Evolutionary conservation across 495 filamentous ascomycete genomes (phyloP).

Genomic region (Rostrohypoxylon terebratum): DNA sequence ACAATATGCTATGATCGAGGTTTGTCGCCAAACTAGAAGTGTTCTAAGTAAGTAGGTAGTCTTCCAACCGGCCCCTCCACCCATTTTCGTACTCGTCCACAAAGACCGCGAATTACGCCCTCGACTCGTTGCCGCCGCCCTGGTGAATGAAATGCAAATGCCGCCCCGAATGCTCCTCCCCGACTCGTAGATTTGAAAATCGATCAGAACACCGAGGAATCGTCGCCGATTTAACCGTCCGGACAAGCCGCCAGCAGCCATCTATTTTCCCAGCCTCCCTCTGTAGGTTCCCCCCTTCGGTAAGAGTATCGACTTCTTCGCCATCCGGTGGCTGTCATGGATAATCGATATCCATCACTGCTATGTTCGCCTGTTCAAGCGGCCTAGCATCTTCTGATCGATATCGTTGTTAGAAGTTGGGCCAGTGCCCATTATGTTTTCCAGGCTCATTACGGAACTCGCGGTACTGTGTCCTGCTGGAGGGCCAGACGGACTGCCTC

Average conservation of each 20-base stretch:
- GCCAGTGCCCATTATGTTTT: conserved; percentile 54
- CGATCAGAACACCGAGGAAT: conserved; percentile 37
- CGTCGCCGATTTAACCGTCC: conserved; percentile 26
- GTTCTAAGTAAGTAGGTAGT: conserved; percentile 36
- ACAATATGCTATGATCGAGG: conserved; percentile 38
- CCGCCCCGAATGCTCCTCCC: conserved; percentile 32
- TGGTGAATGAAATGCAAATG: conserved; percentile 41
- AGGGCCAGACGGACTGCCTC: conserved; percentile 44
- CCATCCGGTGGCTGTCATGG: conserved; percentile 27
- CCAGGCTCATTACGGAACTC: conserved; percentile 59
- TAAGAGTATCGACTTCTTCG: conserved; percentile 15
- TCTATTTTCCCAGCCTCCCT: conserved; percentile 31
- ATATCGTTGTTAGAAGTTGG: conserved; percentile 50
- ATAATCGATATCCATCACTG: conserved; percentile 10
- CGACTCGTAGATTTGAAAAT: conserved; percentile 33
- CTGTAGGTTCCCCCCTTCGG: neutral
- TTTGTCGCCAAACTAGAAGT: conserved; percentile 45
- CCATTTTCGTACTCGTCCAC: conserved; percentile 31
- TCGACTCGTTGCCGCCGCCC: conserved; percentile 38
- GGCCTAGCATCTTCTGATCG: conserved; percentile 59
- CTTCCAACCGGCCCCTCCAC: conserved; percentile 31
- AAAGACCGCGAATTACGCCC: conserved; percentile 37
- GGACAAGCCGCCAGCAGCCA: conserved; percentile 43
- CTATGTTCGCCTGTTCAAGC: conserved; percentile 45
- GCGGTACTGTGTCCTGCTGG: conserved; percentile 42